A percentile compares a stretch with the other conserved stretches of the same genome.
Evolutionary conservation across 345 rosid genomes (phyloP).

Genomic region (Angophora floribunda): DNA sequence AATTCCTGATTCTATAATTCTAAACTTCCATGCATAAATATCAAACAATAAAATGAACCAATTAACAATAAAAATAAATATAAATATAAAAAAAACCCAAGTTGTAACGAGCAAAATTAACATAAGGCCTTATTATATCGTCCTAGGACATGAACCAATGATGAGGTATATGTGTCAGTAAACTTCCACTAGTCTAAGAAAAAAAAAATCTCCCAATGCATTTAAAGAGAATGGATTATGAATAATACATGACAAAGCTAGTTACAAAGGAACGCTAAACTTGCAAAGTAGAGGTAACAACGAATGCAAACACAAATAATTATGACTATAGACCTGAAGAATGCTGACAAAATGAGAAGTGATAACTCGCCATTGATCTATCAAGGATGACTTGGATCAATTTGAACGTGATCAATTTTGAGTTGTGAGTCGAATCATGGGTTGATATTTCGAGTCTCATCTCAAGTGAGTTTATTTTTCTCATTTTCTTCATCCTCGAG

Average conservation of each 20-base stretch:
- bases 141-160: not conserved
- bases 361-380: not conserved
- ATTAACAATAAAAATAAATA: not conserved
- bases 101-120: not conserved
- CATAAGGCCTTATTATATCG: not conserved
- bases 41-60: not conserved
- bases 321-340: not conserved
- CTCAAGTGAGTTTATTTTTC: too few relatives aligned
- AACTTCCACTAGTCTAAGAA: rapidly evolving
- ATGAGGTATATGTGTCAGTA: not conserved
- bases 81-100: not conserved
- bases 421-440: not conserved
- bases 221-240: not conserved
- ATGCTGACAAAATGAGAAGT: not conserved
- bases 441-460: not conserved
- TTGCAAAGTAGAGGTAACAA: not conserved
- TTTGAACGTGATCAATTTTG: not conserved
- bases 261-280: not conserved
- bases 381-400: rapidly evolving
- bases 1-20: not conserved
- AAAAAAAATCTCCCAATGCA: not conserved
- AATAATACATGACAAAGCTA: not conserved
- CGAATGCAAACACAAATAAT: not conserved
- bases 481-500: too few relatives aligned
- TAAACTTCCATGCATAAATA: not conserved